Base-by-base conservation (phyloP, 2,329 filamentous ascomycete species). In the Colletotrichum navitas region DNA sequence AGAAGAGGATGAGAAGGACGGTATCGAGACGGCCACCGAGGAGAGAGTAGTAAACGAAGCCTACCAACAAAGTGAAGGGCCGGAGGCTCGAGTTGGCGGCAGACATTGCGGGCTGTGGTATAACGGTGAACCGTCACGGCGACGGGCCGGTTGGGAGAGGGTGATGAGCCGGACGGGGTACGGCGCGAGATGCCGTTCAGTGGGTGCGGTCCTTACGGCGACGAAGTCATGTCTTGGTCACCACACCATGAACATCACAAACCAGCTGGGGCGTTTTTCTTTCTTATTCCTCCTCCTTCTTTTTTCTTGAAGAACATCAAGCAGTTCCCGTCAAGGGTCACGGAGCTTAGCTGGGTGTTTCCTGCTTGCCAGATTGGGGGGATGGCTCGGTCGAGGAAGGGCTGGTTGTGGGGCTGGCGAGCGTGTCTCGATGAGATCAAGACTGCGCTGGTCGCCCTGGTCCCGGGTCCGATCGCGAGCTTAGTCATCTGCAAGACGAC, bases 1-100 rank as follows among this genome's bases (percentile, higher is more conserved):
- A 59, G 52, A 79, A 78, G 59, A 69, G 61, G 21, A 78, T 47
- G 39, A 78, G 66, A 58, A 78, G 63, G 63, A 66, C 58, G n/a
- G 77, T 34, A 70, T 82, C 79, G 24, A 74, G 60, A 63, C 60
- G 68, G 49, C 66, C 71, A 11, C 77, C 76, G 36, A 74, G 64
- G 10, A 76, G 47, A 18, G 58, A 29, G 51, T 78, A 76, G 62
- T 74, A 78, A 29, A 71, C 26, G 54, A 74, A 52, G 39, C 74
- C 59, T 29, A 58, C 66, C n/a, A 75, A 67, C n/a, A 74, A 58
- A 58, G 39, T 54, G 36, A 67, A 43, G 16, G 64, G 63, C 63
- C 36, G 63, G 43, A 73, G 49, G 21, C 34, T 54, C 59, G 68
- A 54, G 43, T 60, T 59, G 54, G 65, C n/a, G 39, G 70, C 41